These are phyloP conservation scores for Malus hybrid DNA, from an alignment of 331 rosid species.

Conservation along the genomic window DNA sequence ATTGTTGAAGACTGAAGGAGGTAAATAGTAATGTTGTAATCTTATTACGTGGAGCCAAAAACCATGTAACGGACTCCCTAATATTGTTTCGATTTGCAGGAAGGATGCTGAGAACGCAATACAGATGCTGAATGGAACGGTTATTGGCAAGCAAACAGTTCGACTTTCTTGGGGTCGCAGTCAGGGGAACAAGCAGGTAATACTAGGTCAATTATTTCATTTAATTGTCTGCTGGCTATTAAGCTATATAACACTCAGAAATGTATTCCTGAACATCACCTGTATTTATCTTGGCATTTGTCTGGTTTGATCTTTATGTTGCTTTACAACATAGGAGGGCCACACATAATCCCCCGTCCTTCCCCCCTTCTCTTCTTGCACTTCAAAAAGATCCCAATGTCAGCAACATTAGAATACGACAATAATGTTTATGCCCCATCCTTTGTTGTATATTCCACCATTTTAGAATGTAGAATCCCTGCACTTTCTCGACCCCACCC, in stretches of 20 bases:
- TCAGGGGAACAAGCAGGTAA: slow-evolving; percentile 90
- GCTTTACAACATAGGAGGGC: background rate
- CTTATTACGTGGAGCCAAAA: background rate
- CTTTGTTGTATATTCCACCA: background rate
- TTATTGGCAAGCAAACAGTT: slow-evolving; percentile 85
- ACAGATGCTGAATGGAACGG: slow-evolving; percentile 70
- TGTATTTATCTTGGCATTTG: background rate
- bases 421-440: too few species aligned
- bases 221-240: background rate
- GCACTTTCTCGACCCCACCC: background rate
- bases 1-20: background rate
- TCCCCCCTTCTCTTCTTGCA: background rate
- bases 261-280: background rate
- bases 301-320: background rate
- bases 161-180: slow-evolving; percentile 82
- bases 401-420: too few species aligned
- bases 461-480: background rate
- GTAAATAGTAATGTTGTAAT: background rate
- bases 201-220: background rate
- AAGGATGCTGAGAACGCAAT: slow-evolving; percentile 94
- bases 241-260: background rate
- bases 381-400: background rate
- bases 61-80: background rate
- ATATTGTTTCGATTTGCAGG: slow-evolving; percentile 28
- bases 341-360: background rate